phyloP scores from a whole-genome alignment of 2,329 filamentous ascomycete species.

The Fulvia fulva region DNA sequence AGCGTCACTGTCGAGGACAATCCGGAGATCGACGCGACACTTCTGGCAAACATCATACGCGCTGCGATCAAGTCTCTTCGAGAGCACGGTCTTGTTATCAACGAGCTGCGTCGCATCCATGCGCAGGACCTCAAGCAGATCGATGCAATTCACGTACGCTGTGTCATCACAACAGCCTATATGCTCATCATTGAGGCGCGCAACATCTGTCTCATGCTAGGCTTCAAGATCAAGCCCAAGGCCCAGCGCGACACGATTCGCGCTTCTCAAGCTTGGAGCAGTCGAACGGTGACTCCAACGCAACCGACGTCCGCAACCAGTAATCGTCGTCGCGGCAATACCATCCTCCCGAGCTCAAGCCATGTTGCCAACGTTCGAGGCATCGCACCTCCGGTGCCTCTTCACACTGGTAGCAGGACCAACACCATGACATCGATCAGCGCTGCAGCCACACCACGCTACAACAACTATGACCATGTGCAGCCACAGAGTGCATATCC shows the following conservation, averaged over 20 bases:
- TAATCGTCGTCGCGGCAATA: constrained; percentile 49
- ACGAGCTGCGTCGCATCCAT: constrained; percentile 46
- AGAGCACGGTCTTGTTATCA: constrained; percentile 47
- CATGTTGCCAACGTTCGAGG: constrained; percentile 32
- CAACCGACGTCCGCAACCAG: constrained; percentile 42
- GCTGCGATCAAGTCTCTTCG: constrained; percentile 49
- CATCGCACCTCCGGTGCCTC: constrained; percentile 40
- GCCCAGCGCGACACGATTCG: constrained; percentile 25
- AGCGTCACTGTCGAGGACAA: constrained; percentile 49
- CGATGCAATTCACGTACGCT: constrained; percentile 56
- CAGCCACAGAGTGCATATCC: constrained; percentile 35
- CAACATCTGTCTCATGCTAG: constrained; percentile 54
- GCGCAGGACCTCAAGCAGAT: constrained; percentile 52
- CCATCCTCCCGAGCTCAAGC: constrained; percentile 45
- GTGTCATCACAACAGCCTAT: constrained; percentile 56
- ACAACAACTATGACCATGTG: constrained; percentile 67
- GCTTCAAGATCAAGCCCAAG: constrained; percentile 36
- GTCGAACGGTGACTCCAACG: constrained; percentile 43
- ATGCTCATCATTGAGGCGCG: constrained; percentile 56
- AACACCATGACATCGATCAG: constrained; percentile 47
- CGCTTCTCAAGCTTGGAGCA: constrained; percentile 30
- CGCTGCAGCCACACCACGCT: constrained; percentile 64
- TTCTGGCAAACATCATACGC: constrained; percentile 37
- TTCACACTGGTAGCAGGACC: constrained; percentile 49
- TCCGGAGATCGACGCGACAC: constrained; percentile 40